These are phyloP conservation scores for Selaginella moellendorffii DNA, from an alignment of 75 land plant species.

Conservation along the genomic window DNA sequence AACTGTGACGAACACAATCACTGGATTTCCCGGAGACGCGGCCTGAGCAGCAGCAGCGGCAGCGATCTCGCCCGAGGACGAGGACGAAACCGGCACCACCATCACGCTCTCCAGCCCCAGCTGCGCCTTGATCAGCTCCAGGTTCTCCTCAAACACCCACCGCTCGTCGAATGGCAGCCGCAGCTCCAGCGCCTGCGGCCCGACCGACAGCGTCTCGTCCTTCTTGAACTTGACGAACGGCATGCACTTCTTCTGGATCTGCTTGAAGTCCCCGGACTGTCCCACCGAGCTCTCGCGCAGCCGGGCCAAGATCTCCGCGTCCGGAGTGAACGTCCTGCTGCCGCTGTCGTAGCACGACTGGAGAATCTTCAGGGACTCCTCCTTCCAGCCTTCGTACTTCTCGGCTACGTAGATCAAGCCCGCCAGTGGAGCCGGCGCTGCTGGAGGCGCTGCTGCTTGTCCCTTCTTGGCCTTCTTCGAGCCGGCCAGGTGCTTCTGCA, in stretches of 20 bases:
- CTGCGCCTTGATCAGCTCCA: constrained; percentile 57
- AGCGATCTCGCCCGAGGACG: too few relatives aligned
- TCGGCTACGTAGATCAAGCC: constrained; percentile 76
- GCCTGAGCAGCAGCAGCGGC: too few relatives aligned
- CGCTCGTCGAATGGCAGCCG: constrained; percentile 67
- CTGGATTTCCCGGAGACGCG: too few relatives aligned
- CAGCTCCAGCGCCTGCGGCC: constrained; percentile 36
- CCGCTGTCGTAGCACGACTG: constrained; percentile 27
- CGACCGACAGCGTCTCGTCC: constrained; percentile 46
- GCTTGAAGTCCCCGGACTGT: constrained; percentile 40
- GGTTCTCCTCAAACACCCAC: constrained; percentile 49
- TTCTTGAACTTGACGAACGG: constrained; percentile 81
- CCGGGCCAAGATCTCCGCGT: constrained; percentile 39
- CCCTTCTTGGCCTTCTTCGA: constrained; percentile 53
- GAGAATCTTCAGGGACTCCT: constrained; percentile 55
- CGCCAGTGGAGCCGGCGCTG: constrained; percentile 25
- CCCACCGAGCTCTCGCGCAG: constrained; percentile 39
- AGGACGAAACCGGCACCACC: constrained; percentile 24
- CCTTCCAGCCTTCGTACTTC: constrained; percentile 34
- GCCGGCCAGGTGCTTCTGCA: constrained; percentile 52
- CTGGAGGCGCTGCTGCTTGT: constrained; percentile 6
- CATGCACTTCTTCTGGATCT: constrained; percentile 64
- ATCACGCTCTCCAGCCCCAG: constrained; percentile 46
- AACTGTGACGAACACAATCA: too few relatives aligned
- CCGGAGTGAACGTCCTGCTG: constrained; percentile 36